A percentile compares a stretch with the other conserved stretches of the same genome.
These are phyloP conservation scores for Exutisphaerella laricina DNA, from an alignment of 2,329 filamentous ascomycete species.

Conservation along the genomic window DNA sequence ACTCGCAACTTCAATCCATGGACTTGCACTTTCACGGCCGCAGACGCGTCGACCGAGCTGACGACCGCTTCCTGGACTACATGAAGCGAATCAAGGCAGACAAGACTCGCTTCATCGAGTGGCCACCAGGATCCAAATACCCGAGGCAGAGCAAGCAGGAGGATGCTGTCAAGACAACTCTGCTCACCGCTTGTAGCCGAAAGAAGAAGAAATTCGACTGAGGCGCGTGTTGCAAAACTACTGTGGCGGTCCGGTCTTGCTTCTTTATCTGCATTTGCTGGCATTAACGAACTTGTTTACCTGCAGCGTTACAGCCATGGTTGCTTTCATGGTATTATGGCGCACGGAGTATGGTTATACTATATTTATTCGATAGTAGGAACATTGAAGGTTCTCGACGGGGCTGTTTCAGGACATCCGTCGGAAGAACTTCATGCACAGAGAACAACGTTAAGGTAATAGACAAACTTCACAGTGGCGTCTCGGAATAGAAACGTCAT, in stretches of 20 bases:
- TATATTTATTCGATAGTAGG: too few species aligned
- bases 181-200: slow-evolving; percentile 25
- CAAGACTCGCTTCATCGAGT: slow-evolving; percentile 33
- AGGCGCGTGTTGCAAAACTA: not conserved
- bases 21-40: slow-evolving; percentile 42
- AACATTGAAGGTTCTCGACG: not conserved
- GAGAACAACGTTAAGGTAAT: too few species aligned
- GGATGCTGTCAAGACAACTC: slow-evolving; percentile 27
- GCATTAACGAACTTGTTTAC: too few species aligned
- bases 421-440: slow-evolving; percentile 1
- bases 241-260: too few species aligned
- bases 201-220: slow-evolving; percentile 23
- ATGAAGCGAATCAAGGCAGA: slow-evolving; percentile 43
- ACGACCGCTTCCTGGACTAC: slow-evolving; percentile 42
- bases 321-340: too few species aligned
- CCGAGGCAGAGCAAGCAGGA: slow-evolving; percentile 33
- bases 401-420: slow-evolving; percentile 7
- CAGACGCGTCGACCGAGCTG: slow-evolving; percentile 28
- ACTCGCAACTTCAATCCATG: slow-evolving; percentile 40
- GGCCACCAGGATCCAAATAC: slow-evolving; percentile 23
- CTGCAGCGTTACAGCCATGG: too few species aligned
- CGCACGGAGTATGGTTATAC: not conserved
- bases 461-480: too few species aligned
- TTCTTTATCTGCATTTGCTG: too few species aligned
- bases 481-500: slow-evolving; percentile 3